A percentile compares a stretch with the other conserved stretches of the same genome.
Evolutionary conservation across 352 stramenopile genomes (phyloP).

Genomic region (Phytophthora crassamura): DNA sequence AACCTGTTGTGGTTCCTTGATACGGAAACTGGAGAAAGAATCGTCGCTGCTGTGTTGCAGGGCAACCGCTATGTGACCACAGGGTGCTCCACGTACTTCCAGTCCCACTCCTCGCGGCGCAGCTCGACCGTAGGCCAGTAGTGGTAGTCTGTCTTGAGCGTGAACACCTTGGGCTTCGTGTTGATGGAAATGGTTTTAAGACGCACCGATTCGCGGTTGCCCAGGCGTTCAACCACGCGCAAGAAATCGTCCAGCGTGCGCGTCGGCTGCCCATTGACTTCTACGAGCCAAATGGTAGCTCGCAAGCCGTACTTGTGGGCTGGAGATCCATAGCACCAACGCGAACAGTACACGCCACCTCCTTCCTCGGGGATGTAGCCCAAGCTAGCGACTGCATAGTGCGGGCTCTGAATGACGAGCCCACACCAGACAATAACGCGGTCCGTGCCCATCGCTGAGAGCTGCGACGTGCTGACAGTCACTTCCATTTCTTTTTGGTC

Average conservation of each 20-base stretch:
- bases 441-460: conserved; percentile 86
- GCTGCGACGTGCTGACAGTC: conserved; percentile 58
- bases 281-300: conserved; percentile 92
- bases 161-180: conserved; percentile 90
- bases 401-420: conserved; percentile 91
- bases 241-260: conserved; percentile 88
- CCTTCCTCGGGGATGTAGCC: conserved; percentile 90
- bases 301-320: conserved; percentile 92
- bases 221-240: conserved; percentile 77
- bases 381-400: conserved; percentile 84
- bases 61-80: conserved; percentile 8
- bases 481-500: conserved; percentile 78
- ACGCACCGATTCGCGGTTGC: conserved; percentile 84
- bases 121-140: conserved; percentile 93
- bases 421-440: conserved; percentile 92
- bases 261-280: conserved; percentile 89
- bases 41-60: not conserved
- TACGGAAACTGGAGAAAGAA: not conserved
- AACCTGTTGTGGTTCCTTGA: not conserved
- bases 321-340: conserved; percentile 92
- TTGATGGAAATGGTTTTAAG: conserved; percentile 93
- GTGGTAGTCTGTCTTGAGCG: conserved; percentile 92
- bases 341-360: conserved; percentile 88
- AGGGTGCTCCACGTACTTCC: conserved; percentile 65
- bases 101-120: conserved; percentile 64